Evolutionary conservation across 2,329 filamentous ascomycete species (phyloP), one percentile per base, ranked within the genome.

Genomic region (Fusarium heterosporum): DNA sequence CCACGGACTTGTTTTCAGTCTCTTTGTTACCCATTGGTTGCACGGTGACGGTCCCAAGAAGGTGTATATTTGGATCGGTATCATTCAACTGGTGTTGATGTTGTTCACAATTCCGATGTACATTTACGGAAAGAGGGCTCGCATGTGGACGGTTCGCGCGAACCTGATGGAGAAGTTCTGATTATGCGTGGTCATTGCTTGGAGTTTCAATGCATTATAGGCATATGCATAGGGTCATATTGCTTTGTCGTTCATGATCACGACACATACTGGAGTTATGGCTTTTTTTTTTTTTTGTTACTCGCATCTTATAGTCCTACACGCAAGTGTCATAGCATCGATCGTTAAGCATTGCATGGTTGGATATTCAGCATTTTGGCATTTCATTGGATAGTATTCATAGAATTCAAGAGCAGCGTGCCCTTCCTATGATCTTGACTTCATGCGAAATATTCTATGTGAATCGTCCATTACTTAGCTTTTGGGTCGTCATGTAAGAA

Each of bases 71-170:
- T 92, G 89, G 73, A 85, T 97, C 51, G 95, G 95, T 4, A 85
- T 93, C 26, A 96, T 98, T 28, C 95, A 98, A 78, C 78, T 97
- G 32, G 87, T 88, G 13, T 86, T 90, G 55, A 83, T 97, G 76
- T 73, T 93, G 4, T 88, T 85, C 53, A 91, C 93, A 1, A 89
- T 97, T 55, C 95, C 95, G 1, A 93, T 98, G 91, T 98, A 96
- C 76, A 92, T 98, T 19, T 97, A 88, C 74, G 95, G 95, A 17
- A 98, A 98, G 83, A 82, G 93, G 55, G 89, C 90, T 16, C 84
- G 95, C 17, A 97, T 97, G 93, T 97, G 94, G 95, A 98, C 94
- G 1, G 92, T 94, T 12, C 83, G 92, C 65, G 92, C 85, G 84
- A 93, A 92, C 69, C 81, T 97, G 66, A 94, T 97, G 90, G 93